Base-by-base conservation (phyloP, 2,329 filamentous ascomycete genomes). In the Plectosphaerella cucumerina region DNA sequence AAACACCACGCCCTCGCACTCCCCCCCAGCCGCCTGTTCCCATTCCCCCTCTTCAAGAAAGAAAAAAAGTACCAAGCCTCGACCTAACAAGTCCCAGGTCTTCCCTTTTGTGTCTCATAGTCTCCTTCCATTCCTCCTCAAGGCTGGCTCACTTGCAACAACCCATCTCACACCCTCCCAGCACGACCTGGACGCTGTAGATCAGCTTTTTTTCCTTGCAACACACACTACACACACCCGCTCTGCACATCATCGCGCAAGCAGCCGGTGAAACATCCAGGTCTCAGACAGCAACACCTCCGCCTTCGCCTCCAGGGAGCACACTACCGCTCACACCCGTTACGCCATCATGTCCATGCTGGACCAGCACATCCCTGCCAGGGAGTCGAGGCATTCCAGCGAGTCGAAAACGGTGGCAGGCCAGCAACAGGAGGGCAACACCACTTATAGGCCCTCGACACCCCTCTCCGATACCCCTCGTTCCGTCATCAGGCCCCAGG, bases 301-400 rank as follows among this genome's bases (percentile, higher is more conserved):
- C n/a, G n/a, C n/a, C 39, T 18, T 42, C 20, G 17, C 10, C 39
- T 42, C 39, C 39, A 42, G 39, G 39, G 39, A 42, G 39, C 39
- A 18, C 9, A 42, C 23, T 17, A 9, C 34, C 34, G 42, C 33
- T 39, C 37, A 37, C 45, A 20, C 21, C 52, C 54, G 54, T 45
- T 54, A 21, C 41, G 31, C 48, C 46, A 54, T 52, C 50, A 57
- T 57, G 55, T 53, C 55, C 50, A 47, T 56, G 52, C 50, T 55
- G 48, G 54, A 49, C 41, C 54, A 54, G 35, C 33, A 52, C 45
- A 50, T 56, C 33, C 55, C 54, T 52, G 34, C 45, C n/a, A 56
- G 54, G 54, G 54, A 54, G 50, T 47, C 46, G 22, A 34, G 26
- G 23, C 55, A 52, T 57, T 50, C 52, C 54, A 48, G 18, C 41